Percentiles rank a stretch among this genome's conserved stretches.
Conservation (phyloP, 2,329 filamentous ascomycete species). For the Penicillium sp. region DNA sequence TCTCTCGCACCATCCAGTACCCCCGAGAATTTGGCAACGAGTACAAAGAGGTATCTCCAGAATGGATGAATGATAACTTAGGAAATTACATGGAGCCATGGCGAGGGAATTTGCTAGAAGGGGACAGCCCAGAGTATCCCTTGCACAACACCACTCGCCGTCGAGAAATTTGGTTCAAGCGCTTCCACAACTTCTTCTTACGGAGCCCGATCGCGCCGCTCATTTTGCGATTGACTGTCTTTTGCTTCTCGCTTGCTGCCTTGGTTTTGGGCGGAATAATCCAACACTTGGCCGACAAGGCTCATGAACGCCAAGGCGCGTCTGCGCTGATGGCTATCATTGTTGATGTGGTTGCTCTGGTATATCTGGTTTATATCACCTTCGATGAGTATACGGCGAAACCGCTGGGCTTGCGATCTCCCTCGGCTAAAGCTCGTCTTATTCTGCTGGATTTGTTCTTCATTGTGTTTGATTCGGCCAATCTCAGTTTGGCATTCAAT, state of each 20-base stretch:
- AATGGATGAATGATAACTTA: conserved; percentile 49
- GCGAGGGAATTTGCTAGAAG: conserved; percentile 50
- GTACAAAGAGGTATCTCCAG: conserved; percentile 44
- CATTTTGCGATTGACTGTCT: conserved; percentile 76
- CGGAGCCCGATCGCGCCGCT: conserved; percentile 84
- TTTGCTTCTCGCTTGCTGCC: conserved; percentile 79
- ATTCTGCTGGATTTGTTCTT: conserved; percentile 93
- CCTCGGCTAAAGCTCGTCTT: conserved; percentile 82
- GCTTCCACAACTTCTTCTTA: conserved; percentile 68
- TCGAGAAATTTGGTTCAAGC: conserved; percentile 57
- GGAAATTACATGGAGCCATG: conserved; percentile 52
- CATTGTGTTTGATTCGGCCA: conserved; percentile 95
- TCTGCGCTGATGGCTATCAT: conserved; percentile 87
- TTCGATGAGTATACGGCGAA: conserved; percentile 96
- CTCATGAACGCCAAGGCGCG: conserved; percentile 59
- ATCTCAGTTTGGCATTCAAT: conserved; percentile 85
- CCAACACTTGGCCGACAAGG: conserved; percentile 58
- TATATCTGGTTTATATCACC: conserved; percentile 91
- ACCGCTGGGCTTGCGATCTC: conserved; percentile 80
- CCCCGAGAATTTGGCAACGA: conserved; percentile 37
- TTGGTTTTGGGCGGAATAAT: conserved; percentile 78
- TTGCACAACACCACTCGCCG: conserved; percentile 53
- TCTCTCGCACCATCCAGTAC: conserved; percentile 45
- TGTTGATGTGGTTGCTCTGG: conserved; percentile 83
- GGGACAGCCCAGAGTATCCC: conserved; percentile 53